Percentiles rank a stretch among this genome's conserved stretches.
These are phyloP conservation scores for Macroventuria anomochaeta DNA, from an alignment of 2,329 filamentous ascomycete species.

Conservation along the genomic window DNA sequence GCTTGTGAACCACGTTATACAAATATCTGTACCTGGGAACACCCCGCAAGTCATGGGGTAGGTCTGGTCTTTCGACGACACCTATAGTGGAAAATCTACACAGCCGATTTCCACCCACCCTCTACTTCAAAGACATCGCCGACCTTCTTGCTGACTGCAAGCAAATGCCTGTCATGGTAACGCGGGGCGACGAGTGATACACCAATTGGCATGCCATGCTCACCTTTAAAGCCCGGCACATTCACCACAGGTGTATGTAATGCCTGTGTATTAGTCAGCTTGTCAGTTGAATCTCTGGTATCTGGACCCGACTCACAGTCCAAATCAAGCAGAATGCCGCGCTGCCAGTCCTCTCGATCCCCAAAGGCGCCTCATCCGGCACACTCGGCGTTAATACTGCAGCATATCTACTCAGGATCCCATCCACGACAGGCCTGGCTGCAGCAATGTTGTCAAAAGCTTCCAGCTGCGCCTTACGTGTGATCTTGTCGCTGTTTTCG, in stretches of 20 bases:
- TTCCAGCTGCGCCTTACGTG: conserved; percentile 58
- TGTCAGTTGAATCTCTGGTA: not conserved
- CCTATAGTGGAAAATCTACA: too few species aligned
- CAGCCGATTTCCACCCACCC: conserved; percentile 34
- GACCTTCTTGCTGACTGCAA: conserved; percentile 38
- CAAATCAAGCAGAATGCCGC: conserved; percentile 60
- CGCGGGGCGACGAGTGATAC: conserved; percentile 58
- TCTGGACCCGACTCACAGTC: conserved; percentile 45
- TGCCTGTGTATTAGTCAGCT: conserved; percentile 19
- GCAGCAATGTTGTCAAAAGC: conserved; percentile 63
- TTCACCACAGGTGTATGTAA: conserved; percentile 70
- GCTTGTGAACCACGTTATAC: too few species aligned
- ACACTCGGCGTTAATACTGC: conserved; percentile 66
- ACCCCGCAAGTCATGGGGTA: too few species aligned
- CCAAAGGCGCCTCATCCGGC: conserved; percentile 65
- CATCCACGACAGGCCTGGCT: conserved; percentile 62
- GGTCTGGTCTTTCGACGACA: too few species aligned
- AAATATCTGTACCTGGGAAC: too few species aligned
- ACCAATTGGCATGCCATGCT: conserved; percentile 65
- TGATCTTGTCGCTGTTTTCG: conserved; percentile 54
- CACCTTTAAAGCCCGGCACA: conserved; percentile 66
- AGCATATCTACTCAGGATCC: conserved; percentile 58
- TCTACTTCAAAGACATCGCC: conserved; percentile 40
- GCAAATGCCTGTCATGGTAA: conserved; percentile 39
- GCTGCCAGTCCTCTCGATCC: conserved; percentile 61